Evolutionary conservation across 2,329 filamentous ascomycete genomes (phyloP), one percentile per base, ranked within the genome.

Genomic region (Tolypocladium tropicale): DNA sequence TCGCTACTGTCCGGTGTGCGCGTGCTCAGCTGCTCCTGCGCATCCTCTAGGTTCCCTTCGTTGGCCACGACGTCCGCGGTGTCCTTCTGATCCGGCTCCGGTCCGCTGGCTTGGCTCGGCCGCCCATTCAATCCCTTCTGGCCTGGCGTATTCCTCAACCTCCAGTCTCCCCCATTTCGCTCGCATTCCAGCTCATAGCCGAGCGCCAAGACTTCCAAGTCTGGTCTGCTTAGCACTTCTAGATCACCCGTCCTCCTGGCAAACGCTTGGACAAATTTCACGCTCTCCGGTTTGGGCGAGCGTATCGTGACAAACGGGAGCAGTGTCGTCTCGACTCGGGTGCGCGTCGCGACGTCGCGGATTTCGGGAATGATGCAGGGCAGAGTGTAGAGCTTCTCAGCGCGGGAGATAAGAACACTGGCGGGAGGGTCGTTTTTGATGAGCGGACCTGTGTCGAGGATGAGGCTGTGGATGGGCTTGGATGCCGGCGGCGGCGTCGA

Each of bases 181-280:
- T 97, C 92, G 65, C 89, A 88, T 65, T 97, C 93, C n/a, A 97
- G 70, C 69, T 99, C 94, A 70, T 97, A 97, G 1, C 90, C 88
- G 56, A 99, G 76, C 10, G 93, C 94, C 66, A 97, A 76, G 43
- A 99, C 81, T 63, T 95, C 88, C 58, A 97, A 76, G 83, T 99
- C 94, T 1, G 91, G 88, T 67, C 81, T 84, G 73, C 92, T 96
- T 57, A 99, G 76, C 1, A 96, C 93, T 12, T 88, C 83, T 59
- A 92, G 79, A 70, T 99, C 94, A 55, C 94, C 94, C 0, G 94
- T 97, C 69, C 85, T 88, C 55, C 89, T 83, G 49, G 94, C 89
- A 75, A 97, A 97, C 57, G 89, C 88, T 52, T 83, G 84, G 4
- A 96, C 82, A 58, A 93, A 80, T 65, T 86, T 87, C 61, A 96